phyloP scores from a whole-genome alignment of 148 eudicot genomes.

The Gaultheria prostrata region DNA sequence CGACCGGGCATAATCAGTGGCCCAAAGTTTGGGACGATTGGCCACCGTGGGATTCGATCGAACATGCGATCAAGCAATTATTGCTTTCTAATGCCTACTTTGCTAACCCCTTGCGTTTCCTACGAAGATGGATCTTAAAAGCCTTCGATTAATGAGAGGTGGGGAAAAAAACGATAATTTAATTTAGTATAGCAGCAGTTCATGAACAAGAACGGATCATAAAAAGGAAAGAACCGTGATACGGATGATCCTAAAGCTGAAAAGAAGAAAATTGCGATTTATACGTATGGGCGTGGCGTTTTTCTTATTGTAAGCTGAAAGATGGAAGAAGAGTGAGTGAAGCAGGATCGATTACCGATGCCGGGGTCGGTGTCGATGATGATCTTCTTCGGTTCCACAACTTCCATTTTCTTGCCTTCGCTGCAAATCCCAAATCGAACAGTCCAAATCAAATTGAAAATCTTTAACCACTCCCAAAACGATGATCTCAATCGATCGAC shows the following conservation, averaged over 20 bases:
- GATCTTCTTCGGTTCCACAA: conserved; percentile 34
- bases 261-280: not conserved
- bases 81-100: too few relatives aligned
- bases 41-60: too few relatives aligned
- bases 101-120: not conserved
- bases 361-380: conserved; percentile 63
- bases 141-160: too few relatives aligned
- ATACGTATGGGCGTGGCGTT: not conserved
- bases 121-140: not conserved
- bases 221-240: too few relatives aligned
- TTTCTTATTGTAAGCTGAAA: not conserved
- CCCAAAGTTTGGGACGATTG: too few relatives aligned
- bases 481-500: not conserved
- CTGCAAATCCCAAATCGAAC: not conserved
- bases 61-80: too few relatives aligned
- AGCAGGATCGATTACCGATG: conserved; percentile 31
- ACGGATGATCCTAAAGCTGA: not conserved
- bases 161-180: too few relatives aligned
- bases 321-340: not conserved
- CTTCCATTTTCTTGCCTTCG: not conserved
- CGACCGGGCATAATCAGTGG: too few relatives aligned
- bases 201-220: too few relatives aligned
- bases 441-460: not conserved
- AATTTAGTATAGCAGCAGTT: too few relatives aligned
- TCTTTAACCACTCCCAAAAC: not conserved